phyloP scores from a whole-genome alignment of 441 rosid genomes.

The Gossypium davidsonii region DNA sequence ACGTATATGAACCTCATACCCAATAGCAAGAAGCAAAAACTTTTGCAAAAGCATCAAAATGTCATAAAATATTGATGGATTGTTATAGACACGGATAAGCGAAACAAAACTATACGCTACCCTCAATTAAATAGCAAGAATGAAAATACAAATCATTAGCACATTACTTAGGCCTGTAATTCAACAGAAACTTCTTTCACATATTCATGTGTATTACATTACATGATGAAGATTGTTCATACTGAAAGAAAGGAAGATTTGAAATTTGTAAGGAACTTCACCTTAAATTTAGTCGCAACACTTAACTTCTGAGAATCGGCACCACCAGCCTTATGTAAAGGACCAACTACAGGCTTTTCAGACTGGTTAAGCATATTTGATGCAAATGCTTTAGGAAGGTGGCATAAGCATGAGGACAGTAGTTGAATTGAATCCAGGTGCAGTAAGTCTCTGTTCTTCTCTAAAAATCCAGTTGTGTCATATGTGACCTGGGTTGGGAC shows the following conservation, averaged over 20 bases:
- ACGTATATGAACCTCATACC: background rate
- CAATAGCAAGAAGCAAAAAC: background rate
- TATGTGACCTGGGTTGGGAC: constrained; percentile 65
- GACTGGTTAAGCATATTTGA: constrained; percentile 81
- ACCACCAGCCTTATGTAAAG: constrained; percentile 87
- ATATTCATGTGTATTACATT: background rate
- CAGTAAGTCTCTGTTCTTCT: constrained; percentile 92
- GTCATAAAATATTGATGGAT: background rate
- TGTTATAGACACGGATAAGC: background rate
- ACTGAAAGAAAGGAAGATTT: background rate
- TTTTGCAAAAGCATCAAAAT: background rate
- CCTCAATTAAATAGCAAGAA: background rate
- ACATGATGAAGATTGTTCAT: background rate
- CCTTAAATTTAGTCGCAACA: constrained; percentile 95
- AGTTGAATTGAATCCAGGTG: constrained; percentile 94
- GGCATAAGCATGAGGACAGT: constrained; percentile 81
- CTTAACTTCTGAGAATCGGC: constrained; percentile 96
- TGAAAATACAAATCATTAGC: background rate
- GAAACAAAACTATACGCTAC: background rate
- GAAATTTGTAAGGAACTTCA: constrained; percentile 20
- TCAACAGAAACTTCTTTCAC: constrained; percentile 6
- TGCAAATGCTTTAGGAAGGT: constrained; percentile 86
- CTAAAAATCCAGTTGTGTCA: constrained; percentile 91
- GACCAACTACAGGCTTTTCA: constrained; percentile 74
- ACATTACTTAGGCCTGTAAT: background rate